Evolutionary conservation across 1,139 yeast genomes (phyloP), one percentile per base, ranked within the genome.

Genomic region (Debaryomyces coudertii): DNA sequence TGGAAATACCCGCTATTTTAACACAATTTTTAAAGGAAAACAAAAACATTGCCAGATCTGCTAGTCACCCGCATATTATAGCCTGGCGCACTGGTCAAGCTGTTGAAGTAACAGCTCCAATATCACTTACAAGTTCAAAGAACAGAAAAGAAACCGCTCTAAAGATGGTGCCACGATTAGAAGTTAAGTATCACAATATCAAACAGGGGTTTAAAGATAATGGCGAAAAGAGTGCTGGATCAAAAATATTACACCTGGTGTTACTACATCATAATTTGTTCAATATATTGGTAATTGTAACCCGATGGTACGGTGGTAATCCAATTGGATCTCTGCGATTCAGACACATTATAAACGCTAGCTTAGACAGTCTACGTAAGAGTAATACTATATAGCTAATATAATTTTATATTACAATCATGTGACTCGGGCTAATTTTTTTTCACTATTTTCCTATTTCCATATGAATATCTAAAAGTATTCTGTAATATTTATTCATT

Each of bases 231-330:
- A 87, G 87, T 1, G 84, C 88, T 0, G 92, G 90, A 0, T 59
- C 68, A 12, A 65, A 83, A 45, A 53, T 86, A 12, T 58, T 83
- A 25, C 68, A 69, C 44, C 77, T 79, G 8, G 62, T 82, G 3
- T 52, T 86, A 24, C 79, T 76, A 29, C 62, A 79, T 28, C 60
- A 75, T 14, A 64, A 76, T 34, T 46, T 80, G n/a, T 62, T 70
- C 8, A 82, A 84, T 56, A 74, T 82, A 0, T 55, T 85, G 15
- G 76, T 85, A 0, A 79, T 85, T 12, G 90, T 83, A 1, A 79
- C 86, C 0, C 59, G 93, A 48, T 85, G 92, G 92, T 84, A 83
- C 58, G 89, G 88, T 2, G 90, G 92, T 0, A 73, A 72, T 0
- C 85, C 85, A 1, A 55, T 85, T 36, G 92, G 93, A 0, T 71